These are phyloP conservation scores for Trichosanthes cucumerina DNA, from an alignment of 306 rosid genomes.

Conservation along the genomic window DNA sequence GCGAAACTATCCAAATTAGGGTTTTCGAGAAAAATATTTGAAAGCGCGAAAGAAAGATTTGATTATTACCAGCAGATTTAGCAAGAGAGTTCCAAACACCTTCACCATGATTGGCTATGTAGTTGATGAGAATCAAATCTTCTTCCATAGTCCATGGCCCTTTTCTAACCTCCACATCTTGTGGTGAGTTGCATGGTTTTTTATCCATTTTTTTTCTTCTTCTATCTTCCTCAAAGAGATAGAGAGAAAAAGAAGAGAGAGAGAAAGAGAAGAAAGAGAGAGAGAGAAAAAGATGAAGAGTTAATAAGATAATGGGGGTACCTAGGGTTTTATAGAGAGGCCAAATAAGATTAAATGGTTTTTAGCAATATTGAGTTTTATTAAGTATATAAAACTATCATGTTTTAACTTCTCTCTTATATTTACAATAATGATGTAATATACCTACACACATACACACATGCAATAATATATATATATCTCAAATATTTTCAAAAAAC, in stretches of 20 bases:
- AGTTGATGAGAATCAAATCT: constrained; percentile 81
- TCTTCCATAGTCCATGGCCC: constrained; percentile 99
- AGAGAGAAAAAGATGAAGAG: constrained; percentile 1
- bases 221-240: background rate
- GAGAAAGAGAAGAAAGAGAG: background rate
- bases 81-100: constrained; percentile 97
- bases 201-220: constrained; percentile 42
- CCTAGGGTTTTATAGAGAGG: constrained; percentile 4
- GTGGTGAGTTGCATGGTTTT: constrained; percentile 36
- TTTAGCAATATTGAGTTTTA: background rate
- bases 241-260: background rate
- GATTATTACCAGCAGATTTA: constrained; percentile 69
- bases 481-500: background rate
- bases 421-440: background rate
- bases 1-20: background rate
- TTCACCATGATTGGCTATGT: constrained; percentile 95
- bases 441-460: background rate
- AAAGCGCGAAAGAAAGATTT: background rate
- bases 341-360: background rate
- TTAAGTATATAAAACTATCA: background rate
- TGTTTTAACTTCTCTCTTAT: background rate
- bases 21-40: background rate
- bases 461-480: background rate
- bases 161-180: constrained; percentile 86
- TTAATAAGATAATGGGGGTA: background rate